Evolutionary conservation across 2,329 filamentous ascomycete genomes (phyloP).

Genomic region (Aspergillus neotritici): DNA sequence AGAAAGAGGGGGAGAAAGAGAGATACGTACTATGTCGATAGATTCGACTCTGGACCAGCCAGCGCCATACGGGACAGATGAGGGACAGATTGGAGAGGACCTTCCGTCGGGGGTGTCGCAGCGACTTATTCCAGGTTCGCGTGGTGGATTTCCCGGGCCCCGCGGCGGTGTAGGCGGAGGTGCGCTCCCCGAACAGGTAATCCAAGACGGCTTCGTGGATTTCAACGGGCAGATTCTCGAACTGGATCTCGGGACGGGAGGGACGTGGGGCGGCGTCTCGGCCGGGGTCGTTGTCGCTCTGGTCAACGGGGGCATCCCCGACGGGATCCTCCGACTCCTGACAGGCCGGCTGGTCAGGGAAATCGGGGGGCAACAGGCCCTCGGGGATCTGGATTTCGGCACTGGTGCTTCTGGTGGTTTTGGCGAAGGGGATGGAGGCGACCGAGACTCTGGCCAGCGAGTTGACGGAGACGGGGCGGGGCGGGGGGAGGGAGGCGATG

Average conservation of each 20-base stretch:
- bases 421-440: slow-evolving; percentile 17
- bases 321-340: slow-evolving; percentile 19
- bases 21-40: slow-evolving; percentile 56
- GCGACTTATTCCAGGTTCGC: slow-evolving; percentile 58
- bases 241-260: slow-evolving; percentile 16
- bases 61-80: slow-evolving; percentile 56
- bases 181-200: slow-evolving; percentile 63
- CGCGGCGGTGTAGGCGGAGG: slow-evolving; percentile 55
- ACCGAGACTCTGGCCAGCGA: slow-evolving; percentile 23
- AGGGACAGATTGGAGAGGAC: slow-evolving; percentile 62
- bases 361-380: slow-evolving; percentile 15
- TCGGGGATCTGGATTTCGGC: slow-evolving; percentile 21
- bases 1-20: neutral
- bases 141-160: slow-evolving; percentile 48
- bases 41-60: slow-evolving; percentile 63
- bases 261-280: slow-evolving; percentile 4
- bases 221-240: slow-evolving; percentile 56
- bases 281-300: neutral
- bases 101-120: slow-evolving; percentile 62
- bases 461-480: slow-evolving; percentile 30
- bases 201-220: slow-evolving; percentile 69
- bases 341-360: slow-evolving; percentile 17
- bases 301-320: slow-evolving; percentile 19
- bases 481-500: slow-evolving; percentile 27
- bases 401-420: slow-evolving; percentile 24